A percentile compares a stretch with the other conserved stretches of the same genome.
Conservation (phyloP, 2,329 filamentous ascomycete species). For the Didymella keratinophila region DNA sequence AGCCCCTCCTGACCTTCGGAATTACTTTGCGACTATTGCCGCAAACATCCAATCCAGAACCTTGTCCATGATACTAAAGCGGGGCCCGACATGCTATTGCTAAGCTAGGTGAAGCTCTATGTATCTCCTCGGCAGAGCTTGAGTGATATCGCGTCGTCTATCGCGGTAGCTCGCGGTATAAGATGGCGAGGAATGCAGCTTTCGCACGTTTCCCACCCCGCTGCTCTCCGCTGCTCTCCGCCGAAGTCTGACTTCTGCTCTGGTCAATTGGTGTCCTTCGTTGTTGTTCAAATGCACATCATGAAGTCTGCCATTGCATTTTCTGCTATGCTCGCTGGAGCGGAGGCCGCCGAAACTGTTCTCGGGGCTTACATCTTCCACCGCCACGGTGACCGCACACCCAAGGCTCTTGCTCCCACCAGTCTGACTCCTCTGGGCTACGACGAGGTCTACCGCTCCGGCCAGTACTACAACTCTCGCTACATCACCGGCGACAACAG, state of each 20-base stretch:
- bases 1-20: constrained; percentile 31
- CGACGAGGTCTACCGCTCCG: constrained; percentile 74
- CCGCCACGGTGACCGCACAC: constrained; percentile 86
- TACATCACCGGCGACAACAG: constrained; percentile 72
- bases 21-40: constrained; percentile 21
- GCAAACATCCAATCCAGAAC: constrained; percentile 15
- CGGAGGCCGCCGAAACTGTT: constrained; percentile 67
- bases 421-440: constrained; percentile 82
- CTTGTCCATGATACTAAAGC: background rate
- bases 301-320: constrained; percentile 40
- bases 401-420: constrained; percentile 76
- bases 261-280: constrained; percentile 18
- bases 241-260: constrained; percentile 14
- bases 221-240: constrained; percentile 8
- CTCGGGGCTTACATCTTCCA: constrained; percentile 87
- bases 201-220: constrained; percentile 4
- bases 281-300: constrained; percentile 21
- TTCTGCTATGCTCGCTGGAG: constrained; percentile 36
- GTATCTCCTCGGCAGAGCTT: constrained; percentile 27
- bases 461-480: constrained; percentile 75
- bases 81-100: constrained; percentile 20
- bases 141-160: constrained; percentile 2
- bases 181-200: constrained; percentile 18
- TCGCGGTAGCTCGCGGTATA: constrained; percentile 25
- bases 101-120: constrained; percentile 19